Evolutionary conservation across 1,284 basidiomycete species (phyloP).

Genomic region (Tilletia setariae): DNA sequence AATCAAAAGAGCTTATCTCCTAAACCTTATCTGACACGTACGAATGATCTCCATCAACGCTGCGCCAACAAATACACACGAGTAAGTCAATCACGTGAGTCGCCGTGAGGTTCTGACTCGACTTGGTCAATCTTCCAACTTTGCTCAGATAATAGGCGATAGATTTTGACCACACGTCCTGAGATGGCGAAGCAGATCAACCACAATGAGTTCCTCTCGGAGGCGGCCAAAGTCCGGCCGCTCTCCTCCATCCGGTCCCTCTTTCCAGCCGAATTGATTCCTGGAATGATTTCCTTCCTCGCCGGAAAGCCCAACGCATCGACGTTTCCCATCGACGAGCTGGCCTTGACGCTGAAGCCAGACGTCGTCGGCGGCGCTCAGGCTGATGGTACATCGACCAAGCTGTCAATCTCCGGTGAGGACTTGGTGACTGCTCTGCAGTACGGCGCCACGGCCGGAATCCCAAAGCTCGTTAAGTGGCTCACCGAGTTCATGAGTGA

Average conservation of each 20-base stretch:
- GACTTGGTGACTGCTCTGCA: constrained; percentile 53
- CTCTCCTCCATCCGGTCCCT: constrained; percentile 62
- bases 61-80: too few relatives aligned
- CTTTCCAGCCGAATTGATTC: constrained; percentile 71
- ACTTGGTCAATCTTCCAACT: too few relatives aligned
- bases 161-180: background rate
- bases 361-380: constrained; percentile 27
- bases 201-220: background rate
- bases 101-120: too few relatives aligned
- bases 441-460: constrained; percentile 68
- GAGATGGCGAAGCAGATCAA: constrained; percentile 3
- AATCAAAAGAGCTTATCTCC: too few relatives aligned
- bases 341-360: constrained; percentile 62
- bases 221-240: constrained; percentile 11
- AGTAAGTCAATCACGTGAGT: too few relatives aligned
- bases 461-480: constrained; percentile 66
- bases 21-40: too few relatives aligned
- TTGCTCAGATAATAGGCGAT: too few relatives aligned
- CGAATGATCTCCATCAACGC: too few relatives aligned
- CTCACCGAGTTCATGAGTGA: constrained; percentile 60
- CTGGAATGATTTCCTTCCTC: constrained; percentile 75
- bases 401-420: constrained; percentile 49
- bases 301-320: constrained; percentile 73
- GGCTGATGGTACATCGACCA: constrained; percentile 26
- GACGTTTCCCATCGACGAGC: constrained; percentile 80